Base-by-base conservation (phyloP, 192 early-diverging fungal genomes). In the Gryganskiella cystojenkinii region DNA sequence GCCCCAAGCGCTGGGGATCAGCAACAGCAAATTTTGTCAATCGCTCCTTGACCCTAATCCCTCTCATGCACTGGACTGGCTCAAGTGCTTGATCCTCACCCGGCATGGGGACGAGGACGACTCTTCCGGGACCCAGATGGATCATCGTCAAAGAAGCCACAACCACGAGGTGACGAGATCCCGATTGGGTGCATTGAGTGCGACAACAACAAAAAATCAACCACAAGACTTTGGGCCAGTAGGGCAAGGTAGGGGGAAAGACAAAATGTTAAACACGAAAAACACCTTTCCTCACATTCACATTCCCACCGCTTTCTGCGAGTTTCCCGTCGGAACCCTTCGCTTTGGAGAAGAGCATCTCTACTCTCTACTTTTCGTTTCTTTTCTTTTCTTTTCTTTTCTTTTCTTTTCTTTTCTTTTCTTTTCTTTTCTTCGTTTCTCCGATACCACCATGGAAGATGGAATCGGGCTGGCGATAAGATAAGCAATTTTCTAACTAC, bases 71-170 rank as follows among this genome's bases (percentile, higher is more conserved):
- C 46, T 69, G 4, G 74, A 69, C 47, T 78, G 74, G 66, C 50
- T 78, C 47, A 68, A 69, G 44, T 78, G 74, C 55, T 27, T 78
- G 14, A 64, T 78, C 60, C 65, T 67, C n/a, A 66, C 73, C 13
- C 28, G 51, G 25, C 34, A n/a, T n/a, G n/a, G n/a, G n/a, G n/a
- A 56, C 10, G 35, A 62, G 14, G 31, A 22, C 0, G 28, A 27
- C 25, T 31, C 28, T 17, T 54, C 33, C 17, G 33, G 33, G 15
- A 25, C 17, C 5, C 15, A 33, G 3, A 31, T 19, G 0, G 5
- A 54, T 14, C 51, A 53, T 44, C 42, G 20, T 10, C 45, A 46
- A n/a, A n/a, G n/a, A n/a, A n/a, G n/a, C n/a, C n/a, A n/a, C n/a
- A 40, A 40, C 37, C 37, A 40, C 37, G 7, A 40, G 37, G 37